Conservation (phyloP, 306 rosid genomes). For the Gastrolobium bilobum region DNA sequence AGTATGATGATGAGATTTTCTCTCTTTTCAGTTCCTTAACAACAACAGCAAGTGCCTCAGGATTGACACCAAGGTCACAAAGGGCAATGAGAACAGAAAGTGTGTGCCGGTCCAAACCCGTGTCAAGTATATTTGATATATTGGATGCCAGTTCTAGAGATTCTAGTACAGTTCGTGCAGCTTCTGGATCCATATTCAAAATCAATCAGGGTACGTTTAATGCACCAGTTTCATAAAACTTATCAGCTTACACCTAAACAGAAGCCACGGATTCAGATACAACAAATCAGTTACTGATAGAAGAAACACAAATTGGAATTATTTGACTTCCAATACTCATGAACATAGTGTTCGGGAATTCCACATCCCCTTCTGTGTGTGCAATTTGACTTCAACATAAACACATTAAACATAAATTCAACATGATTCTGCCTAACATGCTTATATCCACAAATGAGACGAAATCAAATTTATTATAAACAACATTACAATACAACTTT, state of each 20-base stretch:
- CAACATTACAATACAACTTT: too few relatives aligned
- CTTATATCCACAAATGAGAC: too few relatives aligned
- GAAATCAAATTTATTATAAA: too few relatives aligned
- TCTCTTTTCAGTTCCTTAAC: conserved; percentile 73
- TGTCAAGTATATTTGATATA: conserved; percentile 73
- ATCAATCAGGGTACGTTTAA: not conserved
- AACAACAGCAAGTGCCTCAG: conserved; percentile 79
- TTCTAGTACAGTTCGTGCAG: conserved; percentile 72
- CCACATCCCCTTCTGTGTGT: too few relatives aligned
- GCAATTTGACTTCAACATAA: too few relatives aligned
- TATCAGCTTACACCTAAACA: not conserved
- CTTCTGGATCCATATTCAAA: conserved; percentile 69
- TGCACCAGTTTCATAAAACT: conserved; percentile 6
- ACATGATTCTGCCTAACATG: too few relatives aligned
- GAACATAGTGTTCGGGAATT: too few relatives aligned
- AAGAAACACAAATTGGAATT: too few relatives aligned
- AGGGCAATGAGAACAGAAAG: conserved; percentile 85
- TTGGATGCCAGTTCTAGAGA: conserved; percentile 82
- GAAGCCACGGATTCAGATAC: not conserved
- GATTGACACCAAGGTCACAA: conserved; percentile 83
- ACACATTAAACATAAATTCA: too few relatives aligned
- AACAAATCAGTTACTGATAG: not conserved
- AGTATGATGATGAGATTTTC: conserved; percentile 41
- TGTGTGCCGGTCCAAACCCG: conserved; percentile 78
- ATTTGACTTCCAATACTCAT: too few relatives aligned